A percentile compares a stretch with the other conserved stretches of the same genome.
Evolutionary conservation across 768 basidiomycete genomes (phyloP).

Genomic region (Suillus plorans): DNA sequence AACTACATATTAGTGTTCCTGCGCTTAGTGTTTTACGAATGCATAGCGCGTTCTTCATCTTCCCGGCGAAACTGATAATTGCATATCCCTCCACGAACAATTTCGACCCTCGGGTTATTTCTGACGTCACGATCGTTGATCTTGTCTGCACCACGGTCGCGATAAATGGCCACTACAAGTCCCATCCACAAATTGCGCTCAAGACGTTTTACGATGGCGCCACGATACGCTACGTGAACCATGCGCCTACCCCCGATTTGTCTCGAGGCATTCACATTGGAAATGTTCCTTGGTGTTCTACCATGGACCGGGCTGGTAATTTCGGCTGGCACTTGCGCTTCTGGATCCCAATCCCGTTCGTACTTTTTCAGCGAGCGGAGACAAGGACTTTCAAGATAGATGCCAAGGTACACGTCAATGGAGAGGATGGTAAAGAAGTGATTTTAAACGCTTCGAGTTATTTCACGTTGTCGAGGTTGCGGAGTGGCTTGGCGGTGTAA

Average conservation of each 20-base stretch:
- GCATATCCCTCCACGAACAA: conserved; percentile 14
- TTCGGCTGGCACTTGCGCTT: conserved; percentile 26
- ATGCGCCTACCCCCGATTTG: not conserved
- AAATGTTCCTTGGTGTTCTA: conserved; percentile 10
- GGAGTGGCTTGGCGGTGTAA: conserved; percentile 12
- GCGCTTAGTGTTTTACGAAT: not conserved
- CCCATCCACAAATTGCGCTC: not conserved
- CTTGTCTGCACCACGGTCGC: conserved; percentile 14
- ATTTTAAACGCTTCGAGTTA: conserved; percentile 23
- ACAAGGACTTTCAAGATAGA: conserved; percentile 42
- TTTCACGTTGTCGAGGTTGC: conserved; percentile 46
- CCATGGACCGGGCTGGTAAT: not conserved
- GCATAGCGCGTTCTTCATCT: conserved; percentile 11
- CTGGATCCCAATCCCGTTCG: conserved; percentile 44
- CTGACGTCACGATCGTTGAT: conserved; percentile 17
- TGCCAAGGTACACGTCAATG: conserved; percentile 38
- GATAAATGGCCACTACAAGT: not conserved
- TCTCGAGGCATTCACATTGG: conserved; percentile 22
- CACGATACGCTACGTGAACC: conserved; percentile 6
- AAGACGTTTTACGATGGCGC: not conserved
- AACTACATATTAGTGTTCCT: not conserved
- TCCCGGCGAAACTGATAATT: conserved; percentile 26
- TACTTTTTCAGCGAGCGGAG: conserved; percentile 47
- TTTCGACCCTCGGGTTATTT: conserved; percentile 11
- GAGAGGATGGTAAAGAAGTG: not conserved